phyloP scores from a whole-genome alignment of 2,329 filamentous ascomycete genomes.

The Fusarium hainanense region DNA sequence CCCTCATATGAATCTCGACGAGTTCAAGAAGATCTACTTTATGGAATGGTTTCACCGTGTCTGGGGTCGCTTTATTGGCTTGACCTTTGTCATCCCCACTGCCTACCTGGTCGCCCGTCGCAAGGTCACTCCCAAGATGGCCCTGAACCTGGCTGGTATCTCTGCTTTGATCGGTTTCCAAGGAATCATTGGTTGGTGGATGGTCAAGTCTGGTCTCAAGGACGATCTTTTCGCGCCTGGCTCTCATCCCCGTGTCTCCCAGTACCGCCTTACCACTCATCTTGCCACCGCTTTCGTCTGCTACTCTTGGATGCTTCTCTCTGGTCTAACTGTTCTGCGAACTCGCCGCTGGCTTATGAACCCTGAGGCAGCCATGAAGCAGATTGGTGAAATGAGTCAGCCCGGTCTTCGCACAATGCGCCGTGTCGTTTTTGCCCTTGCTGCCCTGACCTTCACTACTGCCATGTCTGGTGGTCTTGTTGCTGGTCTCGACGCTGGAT shows the following conservation, averaged over 20 bases:
- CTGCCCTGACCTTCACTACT: constrained; percentile 83
- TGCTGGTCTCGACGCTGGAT: constrained; percentile 91
- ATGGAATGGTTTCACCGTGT: constrained; percentile 99
- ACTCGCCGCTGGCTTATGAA: constrained; percentile 77
- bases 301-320: constrained; percentile 94
- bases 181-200: constrained; percentile 98
- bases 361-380: constrained; percentile 69
- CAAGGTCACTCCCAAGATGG: constrained; percentile 82
- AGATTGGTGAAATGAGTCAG: constrained; percentile 70
- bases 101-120: constrained; percentile 87
- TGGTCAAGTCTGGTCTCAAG: constrained; percentile 96
- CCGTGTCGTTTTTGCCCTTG: constrained; percentile 75
- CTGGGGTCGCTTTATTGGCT: constrained; percentile 91
- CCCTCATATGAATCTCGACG: constrained; percentile 88
- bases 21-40: constrained; percentile 99
- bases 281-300: constrained; percentile 90
- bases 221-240: constrained; percentile 95
- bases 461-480: constrained; percentile 95
- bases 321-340: constrained; percentile 85
- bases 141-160: constrained; percentile 81
- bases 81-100: constrained; percentile 89
- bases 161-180: constrained; percentile 92
- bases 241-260: constrained; percentile 89
- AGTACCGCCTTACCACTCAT: constrained; percentile 92
- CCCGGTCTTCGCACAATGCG: constrained; percentile 80